Evolutionary conservation across 129 eudicot species (phyloP).

Genomic region (Flaveria sonorensis): DNA sequence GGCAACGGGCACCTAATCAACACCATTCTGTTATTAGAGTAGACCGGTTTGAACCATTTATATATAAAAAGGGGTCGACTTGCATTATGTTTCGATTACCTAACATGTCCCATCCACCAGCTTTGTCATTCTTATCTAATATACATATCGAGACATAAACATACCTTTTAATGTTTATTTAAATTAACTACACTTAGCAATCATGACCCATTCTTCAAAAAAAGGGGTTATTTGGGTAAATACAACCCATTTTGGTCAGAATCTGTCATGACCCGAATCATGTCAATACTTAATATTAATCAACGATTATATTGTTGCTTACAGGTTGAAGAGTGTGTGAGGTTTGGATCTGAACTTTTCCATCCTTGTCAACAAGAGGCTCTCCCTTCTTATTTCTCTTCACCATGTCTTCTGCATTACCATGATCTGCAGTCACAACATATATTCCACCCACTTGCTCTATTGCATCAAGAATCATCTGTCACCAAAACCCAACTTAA

Average conservation of each 20-base stretch:
- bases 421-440: slow-evolving; percentile 89
- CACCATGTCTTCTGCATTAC: slow-evolving; percentile 98
- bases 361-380: slow-evolving; percentile 74
- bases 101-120: background rate
- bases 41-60: background rate
- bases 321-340: slow-evolving; percentile 91
- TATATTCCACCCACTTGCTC: slow-evolving; percentile 88
- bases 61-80: background rate
- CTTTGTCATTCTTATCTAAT: background rate
- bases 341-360: slow-evolving; percentile 76
- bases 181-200: no score
- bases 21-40: background rate
- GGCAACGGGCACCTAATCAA: slow-evolving; percentile 74
- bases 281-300: background rate
- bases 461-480: slow-evolving; percentile 85
- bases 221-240: no score
- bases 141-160: background rate
- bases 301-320: slow-evolving; percentile 19
- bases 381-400: slow-evolving; percentile 90
- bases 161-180: background rate
- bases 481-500: slow-evolving; percentile 15
- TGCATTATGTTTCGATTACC: background rate
- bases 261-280: no score
- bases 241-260: no score
- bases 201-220: background rate